Percentiles rank a stretch among this genome's conserved stretches.
phyloP scores from a whole-genome alignment of 2,329 filamentous ascomycete genomes.

The Diaporthe destruens region DNA sequence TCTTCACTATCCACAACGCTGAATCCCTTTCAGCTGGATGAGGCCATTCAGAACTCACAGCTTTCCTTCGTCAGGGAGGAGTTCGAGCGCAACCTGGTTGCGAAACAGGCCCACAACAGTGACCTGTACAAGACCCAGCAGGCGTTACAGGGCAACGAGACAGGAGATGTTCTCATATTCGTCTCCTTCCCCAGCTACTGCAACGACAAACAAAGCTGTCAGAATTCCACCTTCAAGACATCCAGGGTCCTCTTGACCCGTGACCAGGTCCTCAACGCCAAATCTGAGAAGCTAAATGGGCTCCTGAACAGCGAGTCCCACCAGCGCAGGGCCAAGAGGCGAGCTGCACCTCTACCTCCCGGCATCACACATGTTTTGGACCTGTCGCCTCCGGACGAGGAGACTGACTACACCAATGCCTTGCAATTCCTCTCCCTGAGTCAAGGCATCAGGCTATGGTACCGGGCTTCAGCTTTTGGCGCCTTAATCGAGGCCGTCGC shows the following conservation, averaged over 20 bases:
- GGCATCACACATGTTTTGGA: conserved; percentile 38
- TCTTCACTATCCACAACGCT: background rate
- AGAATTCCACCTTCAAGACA: conserved; percentile 8
- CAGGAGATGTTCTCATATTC: conserved; percentile 23
- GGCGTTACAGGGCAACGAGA: background rate
- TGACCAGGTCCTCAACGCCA: conserved; percentile 33
- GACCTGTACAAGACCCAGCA: conserved; percentile 36
- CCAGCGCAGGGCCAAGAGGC: conserved; percentile 33
- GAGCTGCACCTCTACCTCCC: conserved; percentile 4
- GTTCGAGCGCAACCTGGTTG: conserved; percentile 20
- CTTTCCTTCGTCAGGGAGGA: background rate
- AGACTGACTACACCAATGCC: conserved; percentile 35
- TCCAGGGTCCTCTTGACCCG: conserved; percentile 28
- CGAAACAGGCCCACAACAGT: conserved; percentile 30
- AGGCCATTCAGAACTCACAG: conserved; percentile 1
- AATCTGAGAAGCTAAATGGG: conserved; percentile 24
- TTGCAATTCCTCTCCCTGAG: conserved; percentile 33
- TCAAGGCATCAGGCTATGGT: conserved; percentile 39
- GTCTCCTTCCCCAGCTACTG: conserved; percentile 32
- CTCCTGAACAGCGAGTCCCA: conserved; percentile 29
- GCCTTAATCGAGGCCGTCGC: conserved; percentile 22
- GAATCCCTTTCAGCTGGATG: background rate
- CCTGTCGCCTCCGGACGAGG: conserved; percentile 37
- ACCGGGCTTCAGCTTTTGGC: conserved; percentile 25
- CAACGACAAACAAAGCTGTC: conserved; percentile 13